Evolutionary conservation across 371 early-diverging fungal species (phyloP), one percentile per base, ranked within the genome.

Genomic region (Actinomucor elegans): DNA sequence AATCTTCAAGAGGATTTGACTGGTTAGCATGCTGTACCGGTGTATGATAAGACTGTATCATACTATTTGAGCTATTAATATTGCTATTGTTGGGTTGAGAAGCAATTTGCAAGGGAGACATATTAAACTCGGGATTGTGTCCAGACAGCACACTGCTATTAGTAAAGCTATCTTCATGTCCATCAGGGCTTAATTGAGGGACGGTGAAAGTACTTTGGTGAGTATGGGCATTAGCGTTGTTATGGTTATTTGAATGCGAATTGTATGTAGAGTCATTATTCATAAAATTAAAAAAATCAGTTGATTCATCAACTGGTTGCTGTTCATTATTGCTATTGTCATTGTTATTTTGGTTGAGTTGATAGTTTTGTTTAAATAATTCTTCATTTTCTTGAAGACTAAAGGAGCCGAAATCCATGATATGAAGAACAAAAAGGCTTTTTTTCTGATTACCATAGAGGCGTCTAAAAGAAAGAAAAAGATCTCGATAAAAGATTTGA

Each of bases 101-200:
- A 21, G 60, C 53, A 37, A 72, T 73, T 34, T 71, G 73, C 15
- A 78, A 40, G 14, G 73, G 73, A 18, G 73, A 75, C 71, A 73
- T 73, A 17, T 55, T 47, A 43, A 65, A 73, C 12, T 75, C 73
- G 17, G 78, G 73, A 53, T 78, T 69, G 11, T 65, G 64, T 5
- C 66, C 72, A 27, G 67, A 54, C 12, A 77, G 41, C 6, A 61
- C 58, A 45, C 66, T 65, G 23, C 66, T 77, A n/a, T 54, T 57
- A 5, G 73, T 73, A 50, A 48, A 67, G 29, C 51, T 61, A 11
- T 55, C 55, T 35, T 67, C 59, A 4, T 58, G 50, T 18, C 55
- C 64, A 42, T 71, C 71, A 17, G 73, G 77, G 17, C 71, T 77
- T 15, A 73, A 37, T 29, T 71, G 71, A 5, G 74, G 71, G 18